Evolutionary conservation across 1,284 basidiomycete species (phyloP), one percentile per base, ranked within the genome.

Genomic region (Coriolopsis trogii): DNA sequence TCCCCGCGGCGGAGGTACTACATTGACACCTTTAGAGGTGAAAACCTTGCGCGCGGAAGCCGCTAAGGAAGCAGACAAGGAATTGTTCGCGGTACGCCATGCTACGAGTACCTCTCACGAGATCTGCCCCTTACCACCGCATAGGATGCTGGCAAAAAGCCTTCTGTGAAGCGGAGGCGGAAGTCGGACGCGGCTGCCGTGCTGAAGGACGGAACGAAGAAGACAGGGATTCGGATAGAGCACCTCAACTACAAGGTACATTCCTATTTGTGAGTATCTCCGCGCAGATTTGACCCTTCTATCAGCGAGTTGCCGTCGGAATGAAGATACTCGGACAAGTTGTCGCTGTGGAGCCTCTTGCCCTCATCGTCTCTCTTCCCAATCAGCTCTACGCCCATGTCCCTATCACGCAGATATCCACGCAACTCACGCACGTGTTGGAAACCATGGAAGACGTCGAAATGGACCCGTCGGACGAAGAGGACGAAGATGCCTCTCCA

Each of bases 311-410:
- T 7, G 73, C 80, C 30, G 77, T 87, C 28, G 96, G 95, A 29
- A 93, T 94, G 76, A 91, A 89, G 65, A 79, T 98, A 16, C 78
- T 99, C 28, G 89, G 87, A 28, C 91, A 94, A 70, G 81, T 99
- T 42, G 81, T 93, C 60, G 86, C 90, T 13, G 82, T 99, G 41
- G 85, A 94, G 57, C 93, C 96, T 3, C 84, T 99, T 21, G 92
- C 93, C 40, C 80, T 99, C 37, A 84, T 99, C 51, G 77, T 99
- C 21, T 98, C 95, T 6, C 79, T 99, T 20, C 96, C 97, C 20
- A 93, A 95, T 67, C 96, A 99, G 74, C 84, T 99, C 36, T 83
- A 95, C 58, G 97, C 85, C 4, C 95, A 99, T 71, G 80, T 99
- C 23, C 96, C 97, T 9, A 95, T 99, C 62, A 98, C 95, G 28